Conservation (phyloP, 768 basidiomycete genomes). For the Dioszegia hungarica region DNA sequence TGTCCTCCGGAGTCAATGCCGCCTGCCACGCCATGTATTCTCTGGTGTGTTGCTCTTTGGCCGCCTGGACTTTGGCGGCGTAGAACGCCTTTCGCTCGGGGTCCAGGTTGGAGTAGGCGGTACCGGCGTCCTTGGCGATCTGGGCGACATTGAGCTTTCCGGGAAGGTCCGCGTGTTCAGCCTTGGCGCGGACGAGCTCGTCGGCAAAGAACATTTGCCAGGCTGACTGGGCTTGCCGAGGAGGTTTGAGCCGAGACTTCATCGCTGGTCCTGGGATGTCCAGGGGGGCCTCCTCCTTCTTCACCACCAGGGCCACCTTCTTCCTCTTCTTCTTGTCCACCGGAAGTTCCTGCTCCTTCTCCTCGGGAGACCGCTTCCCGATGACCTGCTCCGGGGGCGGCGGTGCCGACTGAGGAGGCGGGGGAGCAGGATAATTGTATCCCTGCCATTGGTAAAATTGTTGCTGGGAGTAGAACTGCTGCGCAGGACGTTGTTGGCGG, state of each 20-base stretch:
- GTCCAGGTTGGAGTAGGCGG: constrained; percentile 74
- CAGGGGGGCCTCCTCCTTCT: constrained; percentile 24
- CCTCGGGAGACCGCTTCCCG: constrained; percentile 36
- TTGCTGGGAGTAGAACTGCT: too few relatives aligned
- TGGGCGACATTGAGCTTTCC: constrained; percentile 92
- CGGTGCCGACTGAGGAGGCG: background rate
- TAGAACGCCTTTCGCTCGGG: constrained; percentile 79
- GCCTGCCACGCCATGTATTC: constrained; percentile 80
- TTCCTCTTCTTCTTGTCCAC: constrained; percentile 24
- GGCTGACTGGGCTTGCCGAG: constrained; percentile 85
- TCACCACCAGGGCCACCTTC: constrained; percentile 26
- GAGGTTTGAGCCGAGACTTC: constrained; percentile 76
- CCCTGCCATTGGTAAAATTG: constrained; percentile 3
- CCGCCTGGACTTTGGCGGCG: constrained; percentile 72
- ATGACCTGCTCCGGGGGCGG: constrained; percentile 18
- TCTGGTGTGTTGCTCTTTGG: constrained; percentile 78
- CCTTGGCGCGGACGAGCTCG: constrained; percentile 68
- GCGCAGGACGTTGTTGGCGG: too few relatives aligned
- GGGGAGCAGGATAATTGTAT: constrained; percentile 3
- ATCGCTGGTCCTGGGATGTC: constrained; percentile 47
- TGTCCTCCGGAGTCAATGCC: constrained; percentile 84
- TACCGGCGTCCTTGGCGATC: constrained; percentile 88
- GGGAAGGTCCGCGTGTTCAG: constrained; percentile 49
- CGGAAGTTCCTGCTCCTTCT: constrained; percentile 17
- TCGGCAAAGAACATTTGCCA: constrained; percentile 97